phyloP scores from a whole-genome alignment of 495 filamentous ascomycete genomes.

The Friedmanniomyces simplex region DNA sequence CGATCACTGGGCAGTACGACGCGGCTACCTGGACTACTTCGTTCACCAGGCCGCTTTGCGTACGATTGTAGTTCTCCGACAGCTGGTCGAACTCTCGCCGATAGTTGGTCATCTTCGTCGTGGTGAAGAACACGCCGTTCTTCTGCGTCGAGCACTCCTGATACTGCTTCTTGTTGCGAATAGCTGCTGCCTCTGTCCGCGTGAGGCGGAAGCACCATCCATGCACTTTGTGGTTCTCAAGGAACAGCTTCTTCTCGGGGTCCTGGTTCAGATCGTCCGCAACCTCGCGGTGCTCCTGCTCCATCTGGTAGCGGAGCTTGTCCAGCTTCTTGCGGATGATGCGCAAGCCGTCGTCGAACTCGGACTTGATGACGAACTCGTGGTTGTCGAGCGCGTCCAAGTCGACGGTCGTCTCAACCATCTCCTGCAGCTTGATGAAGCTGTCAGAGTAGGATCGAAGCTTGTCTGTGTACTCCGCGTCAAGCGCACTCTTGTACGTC shows the following conservation, averaged over 20 bases:
- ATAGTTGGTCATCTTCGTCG: constrained; percentile 64
- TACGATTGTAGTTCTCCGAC: constrained; percentile 90
- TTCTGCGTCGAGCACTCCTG: constrained; percentile 97
- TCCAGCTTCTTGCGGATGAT: constrained; percentile 87
- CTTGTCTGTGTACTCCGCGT: constrained; percentile 79
- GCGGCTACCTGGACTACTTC: constrained; percentile 90
- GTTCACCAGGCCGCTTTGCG: constrained; percentile 79
- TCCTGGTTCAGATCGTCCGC: constrained; percentile 82
- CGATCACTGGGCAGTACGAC: constrained; percentile 89
- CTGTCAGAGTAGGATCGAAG: constrained; percentile 63
- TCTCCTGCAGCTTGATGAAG: constrained; percentile 80
- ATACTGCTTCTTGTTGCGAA: constrained; percentile 81
- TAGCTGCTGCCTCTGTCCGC: constrained; percentile 80
- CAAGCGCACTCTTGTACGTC: constrained; percentile 75
- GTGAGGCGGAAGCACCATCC: constrained; percentile 97
- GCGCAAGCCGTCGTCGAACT: constrained; percentile 84
- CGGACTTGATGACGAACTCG: constrained; percentile 97
- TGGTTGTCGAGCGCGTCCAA: constrained; percentile 92
- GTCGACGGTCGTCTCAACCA: constrained; percentile 98
- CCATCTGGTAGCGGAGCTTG: constrained; percentile 72
- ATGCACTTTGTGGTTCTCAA: constrained; percentile 91
- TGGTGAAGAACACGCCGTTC: constrained; percentile 98
- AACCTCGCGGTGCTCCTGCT: constrained; percentile 65
- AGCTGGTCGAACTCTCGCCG: constrained; percentile 90
- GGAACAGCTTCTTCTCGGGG: constrained; percentile 93